Conservation (phyloP, 495 filamentous ascomycete genomes). For the Tuber aestivum region DNA sequence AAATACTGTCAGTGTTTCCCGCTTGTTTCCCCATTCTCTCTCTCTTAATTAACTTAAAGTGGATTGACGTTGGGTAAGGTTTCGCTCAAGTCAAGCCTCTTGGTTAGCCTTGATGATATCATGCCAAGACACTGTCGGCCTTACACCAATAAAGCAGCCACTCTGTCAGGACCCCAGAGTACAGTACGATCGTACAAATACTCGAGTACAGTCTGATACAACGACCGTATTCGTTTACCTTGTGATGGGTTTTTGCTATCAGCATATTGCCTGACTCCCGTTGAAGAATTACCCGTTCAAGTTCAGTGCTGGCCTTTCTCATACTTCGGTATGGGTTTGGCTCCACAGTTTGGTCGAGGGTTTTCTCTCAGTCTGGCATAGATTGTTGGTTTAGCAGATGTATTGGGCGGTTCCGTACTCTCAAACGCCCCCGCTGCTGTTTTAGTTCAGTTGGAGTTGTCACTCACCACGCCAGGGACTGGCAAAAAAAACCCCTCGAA, state of each 20-base stretch:
- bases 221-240: background rate
- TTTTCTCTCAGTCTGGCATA: background rate
- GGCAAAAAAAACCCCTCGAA: background rate
- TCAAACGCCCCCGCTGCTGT: background rate
- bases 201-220: no score
- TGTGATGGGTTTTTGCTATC: background rate
- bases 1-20: background rate
- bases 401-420: background rate
- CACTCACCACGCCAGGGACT: background rate
- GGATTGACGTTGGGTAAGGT: background rate
- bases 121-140: slow-evolving; percentile 1
- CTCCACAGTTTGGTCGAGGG: background rate
- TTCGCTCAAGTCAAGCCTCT: background rate
- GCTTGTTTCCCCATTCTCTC: background rate
- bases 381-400: background rate
- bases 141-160: background rate
- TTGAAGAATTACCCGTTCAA: background rate
- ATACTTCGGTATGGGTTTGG: no score
- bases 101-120: background rate
- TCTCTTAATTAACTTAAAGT: background rate
- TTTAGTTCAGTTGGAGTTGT: background rate
- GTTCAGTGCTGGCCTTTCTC: background rate
- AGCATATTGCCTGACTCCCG: background rate
- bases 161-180: background rate
- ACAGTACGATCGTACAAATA: no score